Percentiles rank a stretch among this genome's conserved stretches.
Conservation (phyloP, 2,329 filamentous ascomycete species). For the Dothiorella sarmentorum region DNA sequence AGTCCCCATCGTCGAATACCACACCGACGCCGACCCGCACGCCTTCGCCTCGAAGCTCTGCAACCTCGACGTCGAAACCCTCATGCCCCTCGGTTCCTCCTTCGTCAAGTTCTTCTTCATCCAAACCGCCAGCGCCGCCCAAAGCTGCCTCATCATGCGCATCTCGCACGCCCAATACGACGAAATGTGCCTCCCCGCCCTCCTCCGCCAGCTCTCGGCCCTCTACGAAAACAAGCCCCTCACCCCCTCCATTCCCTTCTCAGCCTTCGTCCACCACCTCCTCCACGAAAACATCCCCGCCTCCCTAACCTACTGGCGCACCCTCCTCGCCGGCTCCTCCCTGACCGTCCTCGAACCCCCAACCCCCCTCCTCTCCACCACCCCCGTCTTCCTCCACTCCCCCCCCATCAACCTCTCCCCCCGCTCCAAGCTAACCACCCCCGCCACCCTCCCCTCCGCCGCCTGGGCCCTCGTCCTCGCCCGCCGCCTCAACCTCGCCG, state of each 20-base stretch:
- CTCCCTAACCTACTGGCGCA: slow-evolving; percentile 57
- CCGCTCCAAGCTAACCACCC: slow-evolving; percentile 55
- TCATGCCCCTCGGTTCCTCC: slow-evolving; percentile 56
- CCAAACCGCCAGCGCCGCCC: slow-evolving; percentile 41
- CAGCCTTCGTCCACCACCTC: slow-evolving; percentile 43
- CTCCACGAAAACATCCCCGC: slow-evolving; percentile 60
- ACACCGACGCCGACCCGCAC: slow-evolving; percentile 47
- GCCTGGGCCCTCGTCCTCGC: no score
- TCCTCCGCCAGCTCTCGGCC: slow-evolving; percentile 60
- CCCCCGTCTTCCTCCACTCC: slow-evolving; percentile 24
- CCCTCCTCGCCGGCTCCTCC: slow-evolving; percentile 56
- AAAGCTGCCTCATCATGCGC: slow-evolving; percentile 54
- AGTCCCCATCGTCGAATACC: slow-evolving; percentile 47
- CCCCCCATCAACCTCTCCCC: slow-evolving; percentile 35
- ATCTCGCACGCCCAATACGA: slow-evolving; percentile 69
- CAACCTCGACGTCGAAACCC: slow-evolving; percentile 53
- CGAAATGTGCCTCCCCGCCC: slow-evolving; percentile 60
- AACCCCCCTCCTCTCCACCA: slow-evolving; percentile 39
- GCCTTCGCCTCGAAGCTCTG: slow-evolving; percentile 53
- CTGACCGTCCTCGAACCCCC: slow-evolving; percentile 35
- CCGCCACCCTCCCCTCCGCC: slow-evolving; percentile 54
- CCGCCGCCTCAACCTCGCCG: slow-evolving; percentile 38
- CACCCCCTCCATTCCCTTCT: slow-evolving; percentile 39
- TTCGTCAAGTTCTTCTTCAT: slow-evolving; percentile 56
- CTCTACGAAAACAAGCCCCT: slow-evolving; percentile 45